Evolutionary conservation across 495 filamentous ascomycete species (phyloP).

Genomic region (Aspergillus affinis): DNA sequence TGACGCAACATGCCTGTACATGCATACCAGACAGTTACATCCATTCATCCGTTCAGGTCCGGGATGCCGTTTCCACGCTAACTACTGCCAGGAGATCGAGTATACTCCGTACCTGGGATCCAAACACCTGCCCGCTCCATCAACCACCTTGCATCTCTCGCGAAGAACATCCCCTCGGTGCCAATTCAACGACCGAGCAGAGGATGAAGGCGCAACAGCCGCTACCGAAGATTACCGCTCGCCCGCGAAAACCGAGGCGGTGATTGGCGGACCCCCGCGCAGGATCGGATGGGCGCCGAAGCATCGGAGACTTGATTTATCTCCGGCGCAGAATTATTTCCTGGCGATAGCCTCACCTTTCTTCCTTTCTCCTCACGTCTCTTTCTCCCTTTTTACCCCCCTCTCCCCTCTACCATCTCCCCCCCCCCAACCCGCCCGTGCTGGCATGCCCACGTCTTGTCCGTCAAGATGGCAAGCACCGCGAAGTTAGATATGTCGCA

Average conservation of each 20-base stretch:
- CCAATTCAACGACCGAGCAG: background rate
- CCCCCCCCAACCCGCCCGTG: conserved; percentile 11
- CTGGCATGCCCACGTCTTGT: conserved; percentile 27
- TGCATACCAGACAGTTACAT: no score
- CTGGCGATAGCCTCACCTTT: conserved; percentile 19
- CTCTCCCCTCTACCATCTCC: conserved; percentile 4
- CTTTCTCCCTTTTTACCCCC: conserved; percentile 13
- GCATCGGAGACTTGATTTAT: conserved; percentile 42
- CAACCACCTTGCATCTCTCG: no score
- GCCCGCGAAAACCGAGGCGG: conserved; percentile 31
- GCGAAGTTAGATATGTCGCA: conserved; percentile 38
- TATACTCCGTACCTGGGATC: no score
- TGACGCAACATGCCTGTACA: no score
- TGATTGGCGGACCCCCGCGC: conserved; percentile 31
- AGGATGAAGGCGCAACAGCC: background rate
- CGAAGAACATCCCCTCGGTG: background rate
- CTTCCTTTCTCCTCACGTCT: conserved; percentile 3
- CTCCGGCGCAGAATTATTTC: conserved; percentile 35
- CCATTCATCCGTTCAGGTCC: no score
- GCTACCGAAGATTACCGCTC: conserved; percentile 23
- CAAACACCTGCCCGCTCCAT: no score
- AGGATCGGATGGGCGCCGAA: conserved; percentile 25
- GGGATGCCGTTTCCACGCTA: no score
- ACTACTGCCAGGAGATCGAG: no score
- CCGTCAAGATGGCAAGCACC: conserved; percentile 40